These are phyloP conservation scores for Mercurialis annua DNA, from an alignment of 345 rosid species.

Conservation along the genomic window DNA sequence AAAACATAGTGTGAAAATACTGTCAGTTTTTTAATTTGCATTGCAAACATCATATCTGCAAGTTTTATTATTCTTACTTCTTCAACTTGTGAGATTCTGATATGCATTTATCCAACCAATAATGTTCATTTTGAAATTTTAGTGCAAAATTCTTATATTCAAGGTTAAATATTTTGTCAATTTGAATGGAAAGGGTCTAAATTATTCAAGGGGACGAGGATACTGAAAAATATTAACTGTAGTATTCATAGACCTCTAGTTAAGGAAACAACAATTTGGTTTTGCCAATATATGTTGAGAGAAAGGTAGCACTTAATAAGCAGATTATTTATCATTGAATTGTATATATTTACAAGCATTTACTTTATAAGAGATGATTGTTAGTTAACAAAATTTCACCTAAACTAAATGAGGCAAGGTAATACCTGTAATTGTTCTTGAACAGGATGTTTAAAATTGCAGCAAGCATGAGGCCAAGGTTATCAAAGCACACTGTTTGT, in stretches of 20 bases:
- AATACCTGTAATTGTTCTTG: constrained; percentile 61
- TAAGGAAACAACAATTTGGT: neutral
- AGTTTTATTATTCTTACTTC: neutral
- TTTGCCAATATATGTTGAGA: neutral
- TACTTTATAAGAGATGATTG: neutral
- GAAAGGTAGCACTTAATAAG: neutral
- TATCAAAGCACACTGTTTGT: constrained; percentile 73
- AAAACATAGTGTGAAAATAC: neutral
- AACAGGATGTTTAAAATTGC: constrained; percentile 49
- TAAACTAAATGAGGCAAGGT: constrained; percentile 9
- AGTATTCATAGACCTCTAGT: neutral
- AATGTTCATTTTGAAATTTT: neutral
- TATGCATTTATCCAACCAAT: neutral
- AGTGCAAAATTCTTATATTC: neutral
- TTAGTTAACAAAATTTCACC: neutral
- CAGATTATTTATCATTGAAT: neutral
- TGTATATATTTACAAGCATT: neutral
- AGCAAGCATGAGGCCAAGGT: constrained; percentile 65
- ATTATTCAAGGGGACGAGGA: neutral
- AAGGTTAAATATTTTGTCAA: neutral
- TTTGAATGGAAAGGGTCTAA: neutral
- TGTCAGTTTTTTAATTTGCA: neutral
- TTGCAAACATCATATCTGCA: neutral
- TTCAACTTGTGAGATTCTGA: neutral
- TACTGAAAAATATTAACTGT: neutral